Percentiles rank a stretch among this genome's conserved stretches.
Evolutionary conservation across 805 yeast genomes (phyloP).

Genomic region (Metschnikowia peoriensis): DNA sequence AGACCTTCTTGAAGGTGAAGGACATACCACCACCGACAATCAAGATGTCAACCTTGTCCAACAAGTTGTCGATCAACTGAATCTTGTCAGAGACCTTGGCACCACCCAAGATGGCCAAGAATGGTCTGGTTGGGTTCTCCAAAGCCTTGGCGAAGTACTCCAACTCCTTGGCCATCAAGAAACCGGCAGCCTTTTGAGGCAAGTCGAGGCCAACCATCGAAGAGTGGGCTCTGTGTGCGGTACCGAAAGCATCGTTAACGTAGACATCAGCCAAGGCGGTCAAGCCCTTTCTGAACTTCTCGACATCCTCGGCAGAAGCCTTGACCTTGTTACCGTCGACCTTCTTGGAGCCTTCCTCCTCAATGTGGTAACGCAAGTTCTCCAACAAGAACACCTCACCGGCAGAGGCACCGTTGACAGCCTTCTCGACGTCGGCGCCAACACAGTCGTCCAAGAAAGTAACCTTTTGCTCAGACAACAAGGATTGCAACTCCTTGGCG

Average conservation of each 20-base stretch:
- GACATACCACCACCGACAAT: constrained; percentile 99
- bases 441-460: constrained; percentile 88
- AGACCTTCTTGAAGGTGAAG: constrained; percentile 95
- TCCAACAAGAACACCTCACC: constrained; percentile 91
- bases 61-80: constrained; percentile 93
- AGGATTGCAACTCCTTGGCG: constrained; percentile 79
- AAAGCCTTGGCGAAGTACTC: constrained; percentile 97
- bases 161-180: constrained; percentile 96
- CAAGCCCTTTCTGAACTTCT: constrained; percentile 83
- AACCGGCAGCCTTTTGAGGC: constrained; percentile 97
- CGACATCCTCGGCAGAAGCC: constrained; percentile 84
- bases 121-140: constrained; percentile 97
- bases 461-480: constrained; percentile 64
- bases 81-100: constrained; percentile 99
- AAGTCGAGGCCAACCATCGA: constrained; percentile 98
- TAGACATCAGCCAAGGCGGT: constrained; percentile 95
- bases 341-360: constrained; percentile 94
- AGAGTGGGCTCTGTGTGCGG: constrained; percentile 99
- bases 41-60: constrained; percentile 91
- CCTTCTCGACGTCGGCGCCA: constrained; percentile 83
- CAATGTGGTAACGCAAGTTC: constrained; percentile 98
- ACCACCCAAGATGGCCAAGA: constrained; percentile 98
- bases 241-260: constrained; percentile 91
- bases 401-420: constrained; percentile 66
- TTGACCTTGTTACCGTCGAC: constrained; percentile 85